Evolutionary conservation across 2,329 filamentous ascomycete species (phyloP), one percentile per base, ranked within the genome.

Genomic region (Diaporthe sp.): DNA sequence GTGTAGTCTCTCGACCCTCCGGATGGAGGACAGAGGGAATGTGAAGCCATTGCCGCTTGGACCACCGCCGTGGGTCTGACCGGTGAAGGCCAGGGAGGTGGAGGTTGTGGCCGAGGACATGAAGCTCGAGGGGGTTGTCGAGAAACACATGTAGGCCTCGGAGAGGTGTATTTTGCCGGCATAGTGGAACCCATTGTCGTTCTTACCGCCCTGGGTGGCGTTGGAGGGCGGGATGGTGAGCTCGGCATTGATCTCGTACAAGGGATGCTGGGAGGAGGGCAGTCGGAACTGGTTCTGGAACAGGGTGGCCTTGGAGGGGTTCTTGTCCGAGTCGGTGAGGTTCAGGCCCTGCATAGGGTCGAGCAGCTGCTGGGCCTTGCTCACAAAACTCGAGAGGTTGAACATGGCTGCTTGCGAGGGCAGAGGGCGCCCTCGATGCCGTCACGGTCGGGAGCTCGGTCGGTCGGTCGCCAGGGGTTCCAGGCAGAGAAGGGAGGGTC

Each of bases 221-320:
- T 93, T 94, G 78, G 91, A 91, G 77, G 91, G 92, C 73, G 93
- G 93, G 76, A 99, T 94, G 74, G 95, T 97, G 76, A 99, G 91
- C 87, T 99, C 97, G 82, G 97, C 96, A 77, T 94, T 95, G 86
- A 99, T 98, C 88, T 99, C 97, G 86, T 97, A 95, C 75, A 98
- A 90, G 74, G 97, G 97, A 78, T 94, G 96, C 86, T 99, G 96
- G 53, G 95, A 94, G 82, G 95, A 92, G 61, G 97, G 97, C 47
- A 99, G 93, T 79, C 97, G 95, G 87, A 99, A 99, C 86, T 99
- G 97, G 84, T 94, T 93, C 86, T 97, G 95, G 87, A 98, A 99
- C 76, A 98, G 91, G 71, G 94, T 93, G 74, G 95, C 92, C 87
- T 98, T 98, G 82, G 96, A 96, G 68, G 96, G 95, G 83, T 95